Evolutionary conservation across 2,329 filamentous ascomycete genomes (phyloP).

Genomic region (Trichoderma lentiforme): DNA sequence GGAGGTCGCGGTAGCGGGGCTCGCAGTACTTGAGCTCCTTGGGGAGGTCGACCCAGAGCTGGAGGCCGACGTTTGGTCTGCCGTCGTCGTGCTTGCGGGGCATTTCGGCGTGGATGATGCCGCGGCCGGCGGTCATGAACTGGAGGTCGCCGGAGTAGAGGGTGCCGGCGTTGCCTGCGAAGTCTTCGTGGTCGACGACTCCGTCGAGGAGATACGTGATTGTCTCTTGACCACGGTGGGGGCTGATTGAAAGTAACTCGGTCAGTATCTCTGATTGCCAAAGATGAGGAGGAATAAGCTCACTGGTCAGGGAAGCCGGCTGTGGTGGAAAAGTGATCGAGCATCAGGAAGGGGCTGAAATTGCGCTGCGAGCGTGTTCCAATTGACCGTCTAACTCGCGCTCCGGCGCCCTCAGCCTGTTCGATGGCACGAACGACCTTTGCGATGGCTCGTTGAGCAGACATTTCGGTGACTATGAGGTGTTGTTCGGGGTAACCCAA

Average conservation of each 20-base stretch:
- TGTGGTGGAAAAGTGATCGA: slow-evolving; percentile 81
- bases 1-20: slow-evolving; percentile 84
- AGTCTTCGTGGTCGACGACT: slow-evolving; percentile 88
- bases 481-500: slow-evolving; percentile 19
- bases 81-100: slow-evolving; percentile 75
- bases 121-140: slow-evolving; percentile 93
- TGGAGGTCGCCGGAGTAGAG: slow-evolving; percentile 87
- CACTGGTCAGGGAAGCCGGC: slow-evolving; percentile 87
- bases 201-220: slow-evolving; percentile 89
- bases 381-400: slow-evolving; percentile 80
- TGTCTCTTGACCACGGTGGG: slow-evolving; percentile 76
- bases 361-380: slow-evolving; percentile 80
- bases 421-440: slow-evolving; percentile 82
- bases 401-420: slow-evolving; percentile 84
- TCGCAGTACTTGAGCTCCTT: slow-evolving; percentile 79
- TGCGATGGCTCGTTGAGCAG: slow-evolving; percentile 70
- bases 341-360: slow-evolving; percentile 92
- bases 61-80: slow-evolving; percentile 77
- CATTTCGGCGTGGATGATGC: slow-evolving; percentile 97
- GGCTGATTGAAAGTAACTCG: slow-evolving; percentile 26
- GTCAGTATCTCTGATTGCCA: not conserved
- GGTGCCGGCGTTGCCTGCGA: slow-evolving; percentile 79
- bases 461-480: slow-evolving; percentile 49
- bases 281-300: slow-evolving; percentile 18
- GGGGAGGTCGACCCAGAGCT: slow-evolving; percentile 94